Base-by-base conservation (phyloP, 2,329 filamentous ascomycete species). In the Paracamarosporium sp. region DNA sequence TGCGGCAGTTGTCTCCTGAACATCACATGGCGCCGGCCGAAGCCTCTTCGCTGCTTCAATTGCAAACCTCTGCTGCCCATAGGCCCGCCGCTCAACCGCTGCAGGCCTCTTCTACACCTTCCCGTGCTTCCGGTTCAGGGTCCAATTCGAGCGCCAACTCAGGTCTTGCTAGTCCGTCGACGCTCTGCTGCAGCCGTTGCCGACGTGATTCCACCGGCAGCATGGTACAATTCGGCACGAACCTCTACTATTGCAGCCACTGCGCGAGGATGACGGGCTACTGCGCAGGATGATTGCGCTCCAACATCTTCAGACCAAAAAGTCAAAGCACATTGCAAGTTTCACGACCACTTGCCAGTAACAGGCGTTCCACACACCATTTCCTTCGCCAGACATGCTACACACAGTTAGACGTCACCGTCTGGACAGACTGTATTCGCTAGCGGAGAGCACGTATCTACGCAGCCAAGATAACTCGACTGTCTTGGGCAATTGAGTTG, bases 221-320 rank as follows among this genome's bases (percentile, higher is more conserved):
- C 59, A 76, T 78, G 73, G 68, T 77, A 61, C 66, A 70, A 25
- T 75, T 75, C 55, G 74, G 74, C 52, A 72, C 73, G 53, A 78
- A 78, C 59, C 66, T 72, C 30, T 78, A 76, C 66, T 79, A 79
- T 65, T 79, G 76, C 65, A 67, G 53, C 45, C 76, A 77, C 61
- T 79, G 76, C 57, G 76, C 76, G 51, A 68, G 59, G 52, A 74
- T 79, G 66, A 72, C 73, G 4, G 76, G 76, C 51, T 78, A 77
- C 66, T 69, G 65, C 54, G 63, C 66, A 33, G 72, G 72, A 28
- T 76, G 73, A 76, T 17, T 9, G 12, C 13, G n/a, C 27, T 13
- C 2, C 9, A n/a, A n/a, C n/a, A n/a, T 5, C 12, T 35, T 8
- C 22, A n/a, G 5, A 40, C 27, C 15, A 35, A 41, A 15, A 51